Percentiles rank a stretch among this genome's conserved stretches.
Conservation (phyloP, 202 grass and related monocot genomes). For the Dendrocalamus latiflorus region DNA sequence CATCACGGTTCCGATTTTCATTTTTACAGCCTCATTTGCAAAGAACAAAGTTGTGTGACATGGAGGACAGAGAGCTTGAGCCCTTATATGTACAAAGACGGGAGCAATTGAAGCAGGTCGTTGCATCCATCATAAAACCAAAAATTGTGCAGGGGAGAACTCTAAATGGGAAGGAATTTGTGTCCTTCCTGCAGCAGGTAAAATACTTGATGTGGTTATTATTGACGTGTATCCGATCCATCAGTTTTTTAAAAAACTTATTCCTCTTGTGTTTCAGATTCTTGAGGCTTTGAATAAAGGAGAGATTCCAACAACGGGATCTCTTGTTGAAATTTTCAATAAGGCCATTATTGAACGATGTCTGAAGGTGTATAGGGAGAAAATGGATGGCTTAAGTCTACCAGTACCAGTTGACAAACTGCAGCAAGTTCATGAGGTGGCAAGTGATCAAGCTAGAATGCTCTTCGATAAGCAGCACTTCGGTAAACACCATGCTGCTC, state of each 20-base stretch:
- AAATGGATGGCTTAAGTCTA: constrained; percentile 67
- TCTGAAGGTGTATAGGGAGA: constrained; percentile 69
- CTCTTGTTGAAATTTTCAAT: constrained; percentile 96
- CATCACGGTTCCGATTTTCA: too few species aligned
- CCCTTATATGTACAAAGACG: constrained; percentile 68
- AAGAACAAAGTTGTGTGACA: constrained; percentile 95
- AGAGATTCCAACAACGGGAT: constrained; percentile 92
- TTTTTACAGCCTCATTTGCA: too few species aligned
- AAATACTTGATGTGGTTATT: constrained; percentile 5
- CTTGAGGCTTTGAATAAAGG: constrained; percentile 98
- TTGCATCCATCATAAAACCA: too few species aligned
- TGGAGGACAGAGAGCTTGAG: constrained; percentile 83
- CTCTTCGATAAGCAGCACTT: constrained; percentile 94
- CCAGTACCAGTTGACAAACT: constrained; percentile 67
- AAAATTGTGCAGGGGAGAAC: too few species aligned
- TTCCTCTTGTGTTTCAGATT: constrained; percentile 56
- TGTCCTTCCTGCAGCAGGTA: constrained; percentile 88
- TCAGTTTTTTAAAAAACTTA: neutral
- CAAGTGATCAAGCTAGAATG: constrained; percentile 52
- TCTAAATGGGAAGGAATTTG: constrained; percentile 91
- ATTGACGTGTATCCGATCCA: neutral
- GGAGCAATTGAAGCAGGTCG: too few species aligned
- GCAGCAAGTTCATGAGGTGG: constrained; percentile 59
- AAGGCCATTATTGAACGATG: constrained; percentile 91
- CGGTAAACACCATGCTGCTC: constrained; percentile 68